phyloP scores from a whole-genome alignment of 2,329 filamentous ascomycete species.

The Colletotrichum costaricense region DNA sequence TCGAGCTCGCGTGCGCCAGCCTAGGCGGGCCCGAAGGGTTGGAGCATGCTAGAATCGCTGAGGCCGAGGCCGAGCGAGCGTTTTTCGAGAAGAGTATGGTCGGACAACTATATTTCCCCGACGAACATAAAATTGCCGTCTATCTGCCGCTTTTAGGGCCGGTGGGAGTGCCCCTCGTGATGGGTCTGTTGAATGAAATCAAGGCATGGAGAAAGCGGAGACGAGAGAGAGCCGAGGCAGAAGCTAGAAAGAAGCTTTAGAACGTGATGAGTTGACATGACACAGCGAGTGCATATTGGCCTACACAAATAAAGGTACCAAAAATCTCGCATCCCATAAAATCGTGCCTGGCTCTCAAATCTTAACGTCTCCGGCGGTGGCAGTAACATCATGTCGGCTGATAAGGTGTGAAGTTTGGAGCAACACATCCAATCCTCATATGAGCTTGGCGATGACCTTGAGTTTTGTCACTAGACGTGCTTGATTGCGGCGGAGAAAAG shows the following conservation, averaged over 20 bases:
- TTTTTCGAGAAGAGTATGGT: constrained; percentile 99
- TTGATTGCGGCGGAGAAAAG: not conserved
- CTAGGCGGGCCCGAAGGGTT: constrained; percentile 76
- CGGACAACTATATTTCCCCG: constrained; percentile 96
- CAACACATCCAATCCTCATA: not conserved
- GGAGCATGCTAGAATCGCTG: constrained; percentile 84
- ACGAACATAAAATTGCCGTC: constrained; percentile 97
- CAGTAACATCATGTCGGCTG: not conserved
- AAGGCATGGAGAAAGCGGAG: constrained; percentile 68
- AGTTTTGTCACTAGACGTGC: not conserved
- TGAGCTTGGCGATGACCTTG: not conserved
- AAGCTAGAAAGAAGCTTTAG: constrained; percentile 45
- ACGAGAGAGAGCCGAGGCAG: constrained; percentile 53
- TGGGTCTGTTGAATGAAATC: constrained; percentile 85
- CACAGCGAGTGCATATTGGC: not conserved
- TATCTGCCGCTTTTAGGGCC: constrained; percentile 93
- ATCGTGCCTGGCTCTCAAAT: not conserved
- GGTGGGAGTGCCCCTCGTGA: constrained; percentile 87
- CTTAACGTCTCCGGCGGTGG: not conserved
- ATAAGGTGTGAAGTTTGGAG: not conserved
- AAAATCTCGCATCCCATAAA: not conserved
- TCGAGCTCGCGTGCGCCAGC: constrained; percentile 80
- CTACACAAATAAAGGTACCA: not conserved
- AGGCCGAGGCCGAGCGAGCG: constrained; percentile 88
- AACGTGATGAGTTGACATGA: constrained; percentile 33